phyloP scores from a whole-genome alignment of 352 stramenopile genomes.

The Pythium guiyangense region DNA sequence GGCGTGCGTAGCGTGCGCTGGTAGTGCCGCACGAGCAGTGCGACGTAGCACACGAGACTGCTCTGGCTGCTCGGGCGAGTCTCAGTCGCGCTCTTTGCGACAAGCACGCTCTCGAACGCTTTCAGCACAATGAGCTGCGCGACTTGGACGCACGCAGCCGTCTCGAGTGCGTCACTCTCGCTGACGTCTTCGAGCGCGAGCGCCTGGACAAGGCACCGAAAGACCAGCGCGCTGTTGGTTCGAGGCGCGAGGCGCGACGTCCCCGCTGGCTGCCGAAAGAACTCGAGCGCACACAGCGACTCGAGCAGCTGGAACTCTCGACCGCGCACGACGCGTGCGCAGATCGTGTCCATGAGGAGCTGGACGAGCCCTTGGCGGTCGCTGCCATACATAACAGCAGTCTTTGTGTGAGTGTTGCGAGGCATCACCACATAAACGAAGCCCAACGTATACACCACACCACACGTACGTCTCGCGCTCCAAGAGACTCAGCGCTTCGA shows the following conservation, averaged over 20 bases:
- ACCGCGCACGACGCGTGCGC: slow-evolving; percentile 27
- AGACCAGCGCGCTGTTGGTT: slow-evolving; percentile 33
- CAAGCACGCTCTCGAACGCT: slow-evolving; percentile 45
- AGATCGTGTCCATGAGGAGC: slow-evolving; percentile 35
- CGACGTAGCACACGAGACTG: slow-evolving; percentile 39
- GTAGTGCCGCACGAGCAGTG: slow-evolving; percentile 51
- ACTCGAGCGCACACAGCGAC: slow-evolving; percentile 39
- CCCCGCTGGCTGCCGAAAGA: slow-evolving; percentile 28
- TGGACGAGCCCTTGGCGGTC: slow-evolving; percentile 42
- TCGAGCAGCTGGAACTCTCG: slow-evolving; percentile 51
- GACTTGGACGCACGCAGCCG: slow-evolving; percentile 24
- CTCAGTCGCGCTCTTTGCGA: slow-evolving; percentile 29
- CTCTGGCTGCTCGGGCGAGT: neutral
- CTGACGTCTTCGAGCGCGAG: slow-evolving; percentile 16
- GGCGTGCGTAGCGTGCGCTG: slow-evolving; percentile 29
- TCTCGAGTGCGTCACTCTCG: neutral
- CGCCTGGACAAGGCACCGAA: slow-evolving; percentile 48
- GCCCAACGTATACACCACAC: neutral
- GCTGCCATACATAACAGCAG: slow-evolving; percentile 9
- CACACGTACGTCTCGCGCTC: slow-evolving; percentile 46
- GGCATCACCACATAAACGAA: too few species aligned
- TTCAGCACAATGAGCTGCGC: slow-evolving; percentile 63
- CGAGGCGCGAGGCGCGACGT: slow-evolving; percentile 31
- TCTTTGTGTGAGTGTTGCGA: too few species aligned
- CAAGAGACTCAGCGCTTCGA: slow-evolving; percentile 58